Conservation (phyloP, 2,329 filamentous ascomycete genomes). For the Ceratocystis harringtonii region DNA sequence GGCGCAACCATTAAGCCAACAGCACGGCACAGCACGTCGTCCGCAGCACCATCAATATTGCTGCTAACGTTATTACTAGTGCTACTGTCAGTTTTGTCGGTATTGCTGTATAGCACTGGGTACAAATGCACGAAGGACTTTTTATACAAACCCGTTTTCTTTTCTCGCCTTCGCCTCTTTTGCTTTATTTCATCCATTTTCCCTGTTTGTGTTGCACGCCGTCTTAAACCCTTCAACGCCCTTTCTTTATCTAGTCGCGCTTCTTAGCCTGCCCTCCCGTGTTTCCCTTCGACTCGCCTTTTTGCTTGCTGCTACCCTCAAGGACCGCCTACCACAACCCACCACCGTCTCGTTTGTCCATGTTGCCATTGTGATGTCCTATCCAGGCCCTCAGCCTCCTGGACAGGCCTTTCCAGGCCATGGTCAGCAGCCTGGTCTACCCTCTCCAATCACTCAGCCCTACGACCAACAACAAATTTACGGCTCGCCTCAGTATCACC, state of each 20-base stretch:
- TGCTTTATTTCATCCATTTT: background rate
- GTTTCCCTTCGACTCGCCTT: background rate
- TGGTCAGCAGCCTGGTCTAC: conserved; percentile 20
- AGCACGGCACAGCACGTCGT: background rate
- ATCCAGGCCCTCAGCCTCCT: conserved; percentile 23
- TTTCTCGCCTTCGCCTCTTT: background rate
- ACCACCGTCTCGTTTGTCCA: conserved; percentile 5
- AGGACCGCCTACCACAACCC: background rate
- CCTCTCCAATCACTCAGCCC: conserved; percentile 19
- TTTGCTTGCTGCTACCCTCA: background rate
- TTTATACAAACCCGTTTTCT: background rate
- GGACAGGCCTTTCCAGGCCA: conserved; percentile 22
- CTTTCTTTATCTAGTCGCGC: background rate
- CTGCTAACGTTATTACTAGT: background rate
- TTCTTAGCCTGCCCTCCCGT: background rate
- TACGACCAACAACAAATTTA: conserved; percentile 17
- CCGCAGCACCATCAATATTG: background rate
- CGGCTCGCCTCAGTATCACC: conserved; percentile 20
- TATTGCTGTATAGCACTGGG: background rate
- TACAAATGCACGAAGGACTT: too few species aligned
- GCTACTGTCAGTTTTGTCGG: background rate
- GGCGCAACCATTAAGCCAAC: background rate
- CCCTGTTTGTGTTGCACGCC: background rate
- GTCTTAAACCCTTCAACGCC: background rate
- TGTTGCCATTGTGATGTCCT: conserved; percentile 25